These are phyloP conservation scores for Arxiozyma slooffiae DNA, from an alignment of 1,139 yeast genomes.

Conservation along the genomic window DNA sequence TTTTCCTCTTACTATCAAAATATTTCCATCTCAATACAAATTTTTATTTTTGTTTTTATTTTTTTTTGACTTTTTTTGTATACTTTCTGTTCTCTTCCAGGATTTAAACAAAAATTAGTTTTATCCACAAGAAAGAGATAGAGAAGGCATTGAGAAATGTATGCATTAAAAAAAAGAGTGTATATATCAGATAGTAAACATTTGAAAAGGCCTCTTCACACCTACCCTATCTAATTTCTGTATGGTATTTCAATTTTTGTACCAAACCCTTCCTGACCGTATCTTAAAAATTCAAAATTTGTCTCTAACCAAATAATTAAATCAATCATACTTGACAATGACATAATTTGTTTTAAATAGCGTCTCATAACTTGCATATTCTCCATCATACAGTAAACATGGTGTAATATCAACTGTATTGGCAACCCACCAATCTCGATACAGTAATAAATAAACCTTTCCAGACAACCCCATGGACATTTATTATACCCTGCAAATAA, in stretches of 20 bases:
- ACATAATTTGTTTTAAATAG: slow-evolving; percentile 56
- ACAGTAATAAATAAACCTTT: slow-evolving; percentile 68
- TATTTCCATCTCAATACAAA: not conserved
- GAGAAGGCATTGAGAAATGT: too few relatives aligned
- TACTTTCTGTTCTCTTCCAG: not conserved
- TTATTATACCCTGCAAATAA: slow-evolving; percentile 60
- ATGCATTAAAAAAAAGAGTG: too few relatives aligned
- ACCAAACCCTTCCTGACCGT: slow-evolving; percentile 62
- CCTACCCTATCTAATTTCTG: slow-evolving; percentile 17
- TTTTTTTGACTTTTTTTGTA: too few relatives aligned
- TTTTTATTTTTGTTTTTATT: too few relatives aligned
- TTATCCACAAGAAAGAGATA: too few relatives aligned
- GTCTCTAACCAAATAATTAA: slow-evolving; percentile 76
- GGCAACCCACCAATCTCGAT: slow-evolving; percentile 71
- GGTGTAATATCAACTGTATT: slow-evolving; percentile 76
- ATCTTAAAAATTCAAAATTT: slow-evolving; percentile 54
- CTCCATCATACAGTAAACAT: slow-evolving; percentile 74
- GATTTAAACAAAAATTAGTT: too few relatives aligned
- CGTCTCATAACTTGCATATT: slow-evolving; percentile 44
- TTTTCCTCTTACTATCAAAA: not conserved
- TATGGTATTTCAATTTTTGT: slow-evolving; percentile 47
- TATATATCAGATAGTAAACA: too few relatives aligned
- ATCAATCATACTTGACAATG: slow-evolving; percentile 46
- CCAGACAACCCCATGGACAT: slow-evolving; percentile 90
- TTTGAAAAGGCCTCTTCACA: not conserved